Percentiles rank a stretch among this genome's conserved stretches.
phyloP scores from a whole-genome alignment of 495 filamentous ascomycete species.

The Aspergillus haitiensis region DNA sequence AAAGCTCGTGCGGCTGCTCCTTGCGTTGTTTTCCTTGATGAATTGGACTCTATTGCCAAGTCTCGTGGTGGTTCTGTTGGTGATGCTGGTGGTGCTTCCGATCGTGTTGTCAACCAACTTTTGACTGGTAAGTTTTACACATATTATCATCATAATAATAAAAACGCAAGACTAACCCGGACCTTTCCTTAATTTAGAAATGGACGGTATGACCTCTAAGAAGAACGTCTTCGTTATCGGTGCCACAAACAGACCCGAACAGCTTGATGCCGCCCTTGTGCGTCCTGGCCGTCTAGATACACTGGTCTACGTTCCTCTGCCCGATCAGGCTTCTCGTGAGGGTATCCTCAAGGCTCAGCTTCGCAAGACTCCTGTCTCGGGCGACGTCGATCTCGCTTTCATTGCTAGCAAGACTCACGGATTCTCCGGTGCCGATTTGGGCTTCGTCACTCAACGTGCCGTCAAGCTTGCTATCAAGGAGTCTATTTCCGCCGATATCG shows the following conservation, averaged over 20 bases:
- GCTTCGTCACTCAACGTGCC: constrained; percentile 96
- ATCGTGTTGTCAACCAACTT: constrained; percentile 99
- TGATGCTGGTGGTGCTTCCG: constrained; percentile 96
- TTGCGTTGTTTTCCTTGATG: constrained; percentile 98
- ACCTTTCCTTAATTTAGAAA: constrained; percentile 60
- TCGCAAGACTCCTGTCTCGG: constrained; percentile 91
- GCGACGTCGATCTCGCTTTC: constrained; percentile 82
- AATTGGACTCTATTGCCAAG: constrained; percentile 99
- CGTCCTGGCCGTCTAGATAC: constrained; percentile 98
- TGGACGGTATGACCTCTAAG: constrained; percentile 99
- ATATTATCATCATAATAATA: background rate
- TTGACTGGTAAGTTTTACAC: constrained; percentile 73
- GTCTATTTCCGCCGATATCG: constrained; percentile 85
- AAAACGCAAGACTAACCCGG: constrained; percentile 37
- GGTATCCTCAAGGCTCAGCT: constrained; percentile 93
- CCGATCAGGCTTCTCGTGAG: constrained; percentile 83
- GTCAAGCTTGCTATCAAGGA: constrained; percentile 99
- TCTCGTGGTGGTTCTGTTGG: constrained; percentile 96
- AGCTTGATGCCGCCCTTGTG: constrained; percentile 95
- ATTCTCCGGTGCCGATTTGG: constrained; percentile 99
- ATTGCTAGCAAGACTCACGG: constrained; percentile 98
- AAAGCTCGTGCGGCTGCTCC: constrained; percentile 97
- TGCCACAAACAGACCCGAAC: constrained; percentile 97
- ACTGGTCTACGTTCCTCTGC: constrained; percentile 94
- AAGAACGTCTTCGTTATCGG: constrained; percentile 99